Percentiles rank a stretch among this genome's conserved stretches.
These are phyloP conservation scores for Vigna mungo DNA, from an alignment of 306 rosid species.

Conservation along the genomic window DNA sequence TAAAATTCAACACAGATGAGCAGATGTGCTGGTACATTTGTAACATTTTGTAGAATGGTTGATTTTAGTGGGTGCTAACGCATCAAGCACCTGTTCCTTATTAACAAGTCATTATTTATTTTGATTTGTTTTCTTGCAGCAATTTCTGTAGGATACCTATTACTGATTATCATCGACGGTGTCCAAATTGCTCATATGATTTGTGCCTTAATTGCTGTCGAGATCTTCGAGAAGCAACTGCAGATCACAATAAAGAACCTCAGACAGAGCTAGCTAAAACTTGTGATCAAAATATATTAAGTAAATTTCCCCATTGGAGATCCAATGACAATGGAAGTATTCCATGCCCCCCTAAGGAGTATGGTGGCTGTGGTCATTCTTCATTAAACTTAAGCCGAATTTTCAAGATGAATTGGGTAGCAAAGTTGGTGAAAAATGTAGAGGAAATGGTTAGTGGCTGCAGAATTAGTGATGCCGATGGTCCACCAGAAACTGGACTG, in stretches of 20 bases:
- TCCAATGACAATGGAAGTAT: slow-evolving; percentile 71
- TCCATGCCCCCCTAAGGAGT: slow-evolving; percentile 92
- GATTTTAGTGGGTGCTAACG: slow-evolving; percentile 37
- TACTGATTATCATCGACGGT: slow-evolving; percentile 92
- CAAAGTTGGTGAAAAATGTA: slow-evolving; percentile 93
- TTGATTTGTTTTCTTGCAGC: slow-evolving; percentile 64
- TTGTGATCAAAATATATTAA: slow-evolving; percentile 56
- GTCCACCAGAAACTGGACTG: slow-evolving; percentile 47
- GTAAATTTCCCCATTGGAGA: slow-evolving; percentile 78
- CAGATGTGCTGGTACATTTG: slow-evolving; percentile 95
- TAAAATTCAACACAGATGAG: slow-evolving; percentile 93
- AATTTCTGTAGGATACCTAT: slow-evolving; percentile 95
- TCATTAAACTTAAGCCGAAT: slow-evolving; percentile 81
- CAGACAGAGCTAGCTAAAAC: slow-evolving; percentile 50
- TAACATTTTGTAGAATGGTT: slow-evolving; percentile 14
- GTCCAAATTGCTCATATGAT: slow-evolving; percentile 82
- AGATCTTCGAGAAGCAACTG: slow-evolving; percentile 80
- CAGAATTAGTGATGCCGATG: slow-evolving; percentile 53
- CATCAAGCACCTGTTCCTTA: slow-evolving; percentile 24
- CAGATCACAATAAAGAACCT: slow-evolving; percentile 49
- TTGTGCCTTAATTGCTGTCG: slow-evolving; percentile 87
- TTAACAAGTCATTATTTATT: slow-evolving; percentile 30
- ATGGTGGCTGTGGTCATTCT: slow-evolving; percentile 88
- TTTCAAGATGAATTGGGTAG: slow-evolving; percentile 99
- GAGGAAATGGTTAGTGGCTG: slow-evolving; percentile 99